Evolutionary conservation across 2,329 filamentous ascomycete species (phyloP), one percentile per base, ranked within the genome.

Genomic region (Pleurostoma richardsiae): DNA sequence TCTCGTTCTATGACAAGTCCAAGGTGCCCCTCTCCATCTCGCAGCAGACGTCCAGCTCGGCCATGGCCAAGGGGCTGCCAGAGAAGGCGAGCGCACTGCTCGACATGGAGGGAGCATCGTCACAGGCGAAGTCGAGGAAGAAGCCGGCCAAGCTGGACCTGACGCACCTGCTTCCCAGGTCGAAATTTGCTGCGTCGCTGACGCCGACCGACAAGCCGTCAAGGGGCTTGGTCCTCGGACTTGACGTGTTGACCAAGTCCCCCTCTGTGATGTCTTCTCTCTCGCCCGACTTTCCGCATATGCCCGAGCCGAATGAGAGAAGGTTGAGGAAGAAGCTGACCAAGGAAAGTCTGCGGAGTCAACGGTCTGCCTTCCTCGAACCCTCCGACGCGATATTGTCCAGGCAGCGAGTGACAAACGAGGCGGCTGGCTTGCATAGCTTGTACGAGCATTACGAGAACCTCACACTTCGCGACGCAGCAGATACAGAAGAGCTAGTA

Each of bases 401-500:
- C 31, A 39, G 30, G 11, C 27, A 27, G 39, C 27, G 29, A 44
- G 10, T 46, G 48, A 19, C 49, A 45, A 11, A 45, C 36, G 27
- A 52, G n/a, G 33, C 33, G 8, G n/a, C 33, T 36, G 33, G 33
- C 3, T 58, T 80, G 27, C 67, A 76, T 40, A 72, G 73, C 44
- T 63, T 82, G 3, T 81, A 82, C 54, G 67, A 78, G 46, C 76
- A 82, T 54, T 81, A 82, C 54, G 79, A 82, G 57, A 71, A 79
- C 52, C 74, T 74, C 66, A 73, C 76, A 0, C 73, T 77, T 47
- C 71, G 71, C 10, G 61, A 74, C 38, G 60, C 72, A 3, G 58
- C 68, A 39, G 56, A 55, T 38, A 57, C 61, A 49, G 19, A 54
- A 60, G 41, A 10, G 42, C 42, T 39, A 39, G 10, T 26, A 10